These are phyloP conservation scores for Betula pendula DNA, from an alignment of 306 rosid genomes.

Conservation along the genomic window DNA sequence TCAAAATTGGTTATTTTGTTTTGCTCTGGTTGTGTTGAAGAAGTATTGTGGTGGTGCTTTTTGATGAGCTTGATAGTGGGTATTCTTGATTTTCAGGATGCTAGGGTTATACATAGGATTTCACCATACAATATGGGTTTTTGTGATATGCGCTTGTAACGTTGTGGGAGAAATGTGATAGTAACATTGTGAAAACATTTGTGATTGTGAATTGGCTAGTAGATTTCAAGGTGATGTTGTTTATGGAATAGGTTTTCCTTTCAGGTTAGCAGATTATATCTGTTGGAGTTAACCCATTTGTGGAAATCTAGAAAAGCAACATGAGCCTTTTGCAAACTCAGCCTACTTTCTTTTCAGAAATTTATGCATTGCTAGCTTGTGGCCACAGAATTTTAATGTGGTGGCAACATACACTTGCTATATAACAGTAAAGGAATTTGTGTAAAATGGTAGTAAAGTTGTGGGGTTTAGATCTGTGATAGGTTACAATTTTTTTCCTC, in stretches of 20 bases:
- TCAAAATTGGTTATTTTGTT: not conserved
- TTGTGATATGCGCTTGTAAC: not conserved
- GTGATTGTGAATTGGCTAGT: not conserved
- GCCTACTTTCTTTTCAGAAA: too few relatives aligned
- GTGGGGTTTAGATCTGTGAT: not conserved
- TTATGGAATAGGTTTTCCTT: not conserved
- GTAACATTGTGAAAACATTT: not conserved
- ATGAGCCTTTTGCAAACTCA: too few relatives aligned
- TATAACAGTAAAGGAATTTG: not conserved
- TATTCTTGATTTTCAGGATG: not conserved
- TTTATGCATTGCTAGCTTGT: too few relatives aligned
- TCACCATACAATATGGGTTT: not conserved
- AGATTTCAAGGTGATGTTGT: not conserved
- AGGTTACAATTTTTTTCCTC: not conserved
- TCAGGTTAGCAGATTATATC: not conserved
- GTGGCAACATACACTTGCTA: not conserved
- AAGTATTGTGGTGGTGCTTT: not conserved
- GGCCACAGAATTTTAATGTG: not conserved
- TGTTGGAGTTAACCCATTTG: not conserved
- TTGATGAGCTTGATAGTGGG: not conserved
- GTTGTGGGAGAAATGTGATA: not conserved
- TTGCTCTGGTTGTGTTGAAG: not conserved
- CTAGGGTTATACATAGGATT: not conserved
- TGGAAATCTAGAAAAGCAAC: too few relatives aligned
- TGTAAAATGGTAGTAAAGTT: not conserved